These are phyloP conservation scores for Aspergillus tamarii DNA, from an alignment of 2,329 filamentous ascomycete genomes.

Conservation along the genomic window DNA sequence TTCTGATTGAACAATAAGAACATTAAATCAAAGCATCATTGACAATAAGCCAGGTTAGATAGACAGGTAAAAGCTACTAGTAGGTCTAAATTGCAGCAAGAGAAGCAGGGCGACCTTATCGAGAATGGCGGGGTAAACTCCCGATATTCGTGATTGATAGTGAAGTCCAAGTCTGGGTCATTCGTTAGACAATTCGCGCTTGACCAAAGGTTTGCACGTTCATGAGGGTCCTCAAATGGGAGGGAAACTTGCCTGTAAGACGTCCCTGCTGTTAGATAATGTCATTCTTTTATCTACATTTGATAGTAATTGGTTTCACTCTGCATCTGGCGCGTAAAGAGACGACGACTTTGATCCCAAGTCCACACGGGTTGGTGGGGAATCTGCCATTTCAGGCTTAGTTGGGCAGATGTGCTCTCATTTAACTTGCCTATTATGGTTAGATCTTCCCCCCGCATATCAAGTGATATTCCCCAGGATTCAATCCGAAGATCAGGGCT, in stretches of 20 bases:
- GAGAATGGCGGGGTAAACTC: neutral
- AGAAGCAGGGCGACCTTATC: neutral
- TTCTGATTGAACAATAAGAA: neutral
- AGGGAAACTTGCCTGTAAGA: neutral
- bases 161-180: neutral
- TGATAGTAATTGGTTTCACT: neutral
- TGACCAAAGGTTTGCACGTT: neutral
- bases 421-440: neutral
- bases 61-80: neutral
- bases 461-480: neutral
- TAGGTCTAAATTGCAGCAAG: neutral
- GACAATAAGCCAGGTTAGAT: neutral
- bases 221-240: neutral
- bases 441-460: neutral
- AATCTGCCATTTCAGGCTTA: neutral
- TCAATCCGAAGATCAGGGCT: neutral
- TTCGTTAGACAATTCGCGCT: neutral
- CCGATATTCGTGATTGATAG: neutral
- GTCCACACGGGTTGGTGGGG: no score
- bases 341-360: no score
- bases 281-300: neutral
- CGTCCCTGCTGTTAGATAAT: neutral
- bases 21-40: neutral
- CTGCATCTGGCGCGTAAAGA: neutral
- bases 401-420: neutral